phyloP scores from a whole-genome alignment of 345 rosid genomes.

The Eucalyptus cloeziana region DNA sequence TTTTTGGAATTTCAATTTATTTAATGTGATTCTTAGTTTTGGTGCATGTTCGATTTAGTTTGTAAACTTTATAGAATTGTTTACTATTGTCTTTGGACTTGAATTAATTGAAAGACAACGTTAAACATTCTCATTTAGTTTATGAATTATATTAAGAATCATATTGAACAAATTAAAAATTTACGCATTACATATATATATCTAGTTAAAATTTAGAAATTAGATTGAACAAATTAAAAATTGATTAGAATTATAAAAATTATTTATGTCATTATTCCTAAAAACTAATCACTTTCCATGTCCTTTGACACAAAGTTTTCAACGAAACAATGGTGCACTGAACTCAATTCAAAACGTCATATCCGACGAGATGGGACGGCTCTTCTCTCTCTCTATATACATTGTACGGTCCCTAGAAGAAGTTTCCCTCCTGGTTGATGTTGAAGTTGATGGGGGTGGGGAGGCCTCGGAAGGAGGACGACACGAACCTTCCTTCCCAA shows the following conservation, averaged over 20 bases:
- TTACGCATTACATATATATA: rapidly evolving
- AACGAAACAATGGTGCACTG: neutral
- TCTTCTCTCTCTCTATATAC: no score
- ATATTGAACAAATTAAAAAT: rapidly evolving
- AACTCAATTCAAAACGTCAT: neutral
- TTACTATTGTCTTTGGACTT: rapidly evolving
- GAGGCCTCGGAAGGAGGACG: neutral
- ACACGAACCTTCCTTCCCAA: neutral
- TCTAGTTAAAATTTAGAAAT: rapidly evolving
- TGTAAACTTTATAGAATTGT: no score
- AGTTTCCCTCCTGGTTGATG: no score
- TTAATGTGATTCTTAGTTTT: rapidly evolving
- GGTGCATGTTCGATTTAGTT: rapidly evolving
- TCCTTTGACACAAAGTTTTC: neutral
- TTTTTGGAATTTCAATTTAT: no score
- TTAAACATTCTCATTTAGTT: rapidly evolving
- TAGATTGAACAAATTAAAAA: rapidly evolving
- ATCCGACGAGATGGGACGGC: neutral
- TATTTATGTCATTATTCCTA: no score
- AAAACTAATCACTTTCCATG: no score
- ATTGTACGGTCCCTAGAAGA: rapidly evolving
- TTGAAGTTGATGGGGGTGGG: neutral
- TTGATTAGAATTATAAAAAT: no score
- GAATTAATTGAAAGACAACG: rapidly evolving
- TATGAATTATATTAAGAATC: no score